Percentiles rank a stretch among this genome's conserved stretches.
These are phyloP conservation scores for Nymphaea thermarum DNA, from an alignment of 164 flowering plant genomes.

Conservation along the genomic window DNA sequence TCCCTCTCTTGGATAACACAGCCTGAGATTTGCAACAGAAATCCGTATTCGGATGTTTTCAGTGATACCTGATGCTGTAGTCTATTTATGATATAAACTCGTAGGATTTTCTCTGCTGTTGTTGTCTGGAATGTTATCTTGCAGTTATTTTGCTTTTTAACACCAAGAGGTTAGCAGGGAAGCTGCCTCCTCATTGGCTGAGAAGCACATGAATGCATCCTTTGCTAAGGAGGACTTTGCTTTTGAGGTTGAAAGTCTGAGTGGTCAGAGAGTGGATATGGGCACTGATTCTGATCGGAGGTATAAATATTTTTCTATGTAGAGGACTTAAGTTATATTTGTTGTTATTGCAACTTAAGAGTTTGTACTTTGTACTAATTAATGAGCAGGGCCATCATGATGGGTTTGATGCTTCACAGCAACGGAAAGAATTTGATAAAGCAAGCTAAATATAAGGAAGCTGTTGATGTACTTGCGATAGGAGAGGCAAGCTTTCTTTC, in stretches of 20 bases:
- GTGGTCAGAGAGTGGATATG: conserved; percentile 58
- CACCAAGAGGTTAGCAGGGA: conserved; percentile 32
- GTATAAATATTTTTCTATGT: conserved; percentile 22
- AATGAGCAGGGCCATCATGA: conserved; percentile 74
- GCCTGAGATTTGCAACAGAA: not conserved
- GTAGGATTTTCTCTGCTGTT: not conserved
- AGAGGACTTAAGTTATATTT: not conserved
- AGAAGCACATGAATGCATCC: conserved; percentile 72
- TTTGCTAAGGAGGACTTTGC: conserved; percentile 68
- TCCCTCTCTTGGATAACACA: no score
- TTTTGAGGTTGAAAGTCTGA: conserved; percentile 83
- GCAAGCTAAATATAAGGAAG: conserved; percentile 54
- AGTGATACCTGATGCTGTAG: not conserved
- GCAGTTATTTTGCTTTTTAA: not conserved
- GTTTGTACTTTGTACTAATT: not conserved
- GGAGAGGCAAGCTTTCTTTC: conserved; percentile 59
- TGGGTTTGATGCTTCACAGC: conserved; percentile 92
- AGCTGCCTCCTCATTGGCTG: conserved; percentile 55
- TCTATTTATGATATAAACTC: not conserved
- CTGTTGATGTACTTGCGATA: conserved; percentile 84
- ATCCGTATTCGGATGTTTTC: not conserved
- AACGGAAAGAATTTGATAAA: conserved; percentile 56
- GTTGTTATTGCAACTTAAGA: not conserved
- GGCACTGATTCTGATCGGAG: conserved; percentile 79
- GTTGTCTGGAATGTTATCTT: not conserved